A percentile compares a stretch with the other conserved stretches of the same genome.
These are phyloP conservation scores for Candida qinlingensis DNA, from an alignment of 805 yeast genomes.

Conservation along the genomic window DNA sequence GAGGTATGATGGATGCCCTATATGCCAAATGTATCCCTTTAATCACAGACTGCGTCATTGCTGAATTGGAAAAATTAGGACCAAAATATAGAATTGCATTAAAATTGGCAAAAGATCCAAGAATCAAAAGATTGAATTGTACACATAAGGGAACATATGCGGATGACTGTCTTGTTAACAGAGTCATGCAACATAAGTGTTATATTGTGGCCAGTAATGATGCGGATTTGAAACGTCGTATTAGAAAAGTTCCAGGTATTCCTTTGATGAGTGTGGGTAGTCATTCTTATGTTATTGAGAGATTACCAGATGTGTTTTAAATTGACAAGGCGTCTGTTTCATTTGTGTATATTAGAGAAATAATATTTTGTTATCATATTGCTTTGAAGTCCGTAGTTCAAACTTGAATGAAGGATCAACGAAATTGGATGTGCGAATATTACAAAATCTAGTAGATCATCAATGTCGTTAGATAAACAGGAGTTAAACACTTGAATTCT, in stretches of 20 bases:
- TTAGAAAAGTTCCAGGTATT: conserved; percentile 95
- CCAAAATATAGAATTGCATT: conserved; percentile 92
- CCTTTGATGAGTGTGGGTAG: conserved; percentile 97
- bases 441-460: no score
- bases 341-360: not conserved
- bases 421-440: not conserved
- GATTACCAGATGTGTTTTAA: conserved; percentile 88
- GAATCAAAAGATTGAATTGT: conserved; percentile 82
- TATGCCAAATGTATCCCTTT: conserved; percentile 94
- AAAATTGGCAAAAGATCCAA: conserved; percentile 87
- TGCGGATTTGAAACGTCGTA: conserved; percentile 90
- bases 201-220: conserved; percentile 97
- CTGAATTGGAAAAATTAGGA: conserved; percentile 94
- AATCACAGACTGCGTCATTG: conserved; percentile 96
- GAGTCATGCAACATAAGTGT: conserved; percentile 95
- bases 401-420: no score
- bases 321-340: no score
- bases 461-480: no score
- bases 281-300: conserved; percentile 86
- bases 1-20: conserved; percentile 94
- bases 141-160: conserved; percentile 96
- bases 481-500: no score
- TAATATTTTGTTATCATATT: no score
- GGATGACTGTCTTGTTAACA: conserved; percentile 91
- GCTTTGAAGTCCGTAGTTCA: no score